Conservation (phyloP, 768 basidiomycete species). For the Lepiota venenata region DNA sequence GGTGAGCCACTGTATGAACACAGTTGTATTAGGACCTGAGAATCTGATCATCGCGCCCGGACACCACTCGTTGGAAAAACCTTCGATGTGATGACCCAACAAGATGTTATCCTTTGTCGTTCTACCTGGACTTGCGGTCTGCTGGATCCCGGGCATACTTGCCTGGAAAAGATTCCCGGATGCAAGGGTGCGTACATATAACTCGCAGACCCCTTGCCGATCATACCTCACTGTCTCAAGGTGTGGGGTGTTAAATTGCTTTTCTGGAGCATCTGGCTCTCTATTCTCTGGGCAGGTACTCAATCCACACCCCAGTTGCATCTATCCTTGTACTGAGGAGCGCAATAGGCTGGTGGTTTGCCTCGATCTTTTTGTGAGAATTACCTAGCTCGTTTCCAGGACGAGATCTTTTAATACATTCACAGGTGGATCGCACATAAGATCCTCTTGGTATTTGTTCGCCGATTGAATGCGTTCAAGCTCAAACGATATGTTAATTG, state of each 20-base stretch:
- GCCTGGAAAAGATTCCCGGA: slow-evolving; percentile 1
- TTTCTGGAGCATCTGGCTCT: slow-evolving; percentile 8
- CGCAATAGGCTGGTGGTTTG: slow-evolving; percentile 1
- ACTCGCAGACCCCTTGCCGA: not conserved
- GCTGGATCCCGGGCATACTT: slow-evolving; percentile 7
- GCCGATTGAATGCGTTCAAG: not conserved
- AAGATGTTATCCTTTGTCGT: not conserved
- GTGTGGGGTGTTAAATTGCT: slow-evolving; percentile 3
- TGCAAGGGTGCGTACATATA: not conserved
- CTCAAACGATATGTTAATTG: slow-evolving; percentile 8
- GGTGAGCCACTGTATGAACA: too few relatives aligned
- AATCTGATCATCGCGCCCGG: too few relatives aligned
- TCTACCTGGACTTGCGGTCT: not conserved
- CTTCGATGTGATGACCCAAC: too few relatives aligned
- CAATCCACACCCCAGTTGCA: not conserved
- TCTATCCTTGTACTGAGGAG: not conserved
- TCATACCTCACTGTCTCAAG: not conserved
- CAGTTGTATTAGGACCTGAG: too few relatives aligned
- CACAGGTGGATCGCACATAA: not conserved
- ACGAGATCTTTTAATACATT: too few relatives aligned
- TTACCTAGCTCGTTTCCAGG: not conserved
- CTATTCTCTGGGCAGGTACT: slow-evolving; percentile 5
- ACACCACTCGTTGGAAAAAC: too few relatives aligned
- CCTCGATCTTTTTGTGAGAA: not conserved
- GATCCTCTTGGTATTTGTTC: not conserved